These are phyloP conservation scores for Lachnellula hyalina DNA, from an alignment of 2,329 filamentous ascomycete species.

Conservation along the genomic window DNA sequence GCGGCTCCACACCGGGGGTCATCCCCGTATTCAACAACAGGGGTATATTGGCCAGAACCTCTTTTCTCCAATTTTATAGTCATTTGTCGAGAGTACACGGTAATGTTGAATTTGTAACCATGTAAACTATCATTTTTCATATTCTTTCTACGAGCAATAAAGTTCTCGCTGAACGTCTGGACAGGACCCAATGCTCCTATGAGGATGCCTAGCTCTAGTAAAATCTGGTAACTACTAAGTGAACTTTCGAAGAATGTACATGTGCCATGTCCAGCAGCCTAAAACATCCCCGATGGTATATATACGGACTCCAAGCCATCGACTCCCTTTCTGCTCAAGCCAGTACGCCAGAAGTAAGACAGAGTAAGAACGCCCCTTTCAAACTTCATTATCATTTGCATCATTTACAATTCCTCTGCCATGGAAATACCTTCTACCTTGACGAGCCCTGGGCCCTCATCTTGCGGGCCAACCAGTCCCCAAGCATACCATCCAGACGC, in stretches of 20 bases:
- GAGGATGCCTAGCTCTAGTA: not conserved
- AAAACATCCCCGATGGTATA: conserved; percentile 22
- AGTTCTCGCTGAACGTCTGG: not conserved
- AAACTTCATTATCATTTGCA: conserved; percentile 23
- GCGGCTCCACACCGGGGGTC: no score
- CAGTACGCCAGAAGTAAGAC: conserved; percentile 12
- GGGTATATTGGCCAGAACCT: no score
- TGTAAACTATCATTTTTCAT: not conserved
- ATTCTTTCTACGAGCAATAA: not conserved
- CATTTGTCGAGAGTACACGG: no score
- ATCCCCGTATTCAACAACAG: no score
- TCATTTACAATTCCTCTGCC: conserved; percentile 23
- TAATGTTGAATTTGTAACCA: not conserved
- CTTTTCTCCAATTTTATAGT: no score
- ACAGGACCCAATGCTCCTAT: conserved; percentile 1
- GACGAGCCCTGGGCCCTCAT: conserved; percentile 41
- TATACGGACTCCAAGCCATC: conserved; percentile 4
- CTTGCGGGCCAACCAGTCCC: conserved; percentile 72
- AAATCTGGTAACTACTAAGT: not conserved
- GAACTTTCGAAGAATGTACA: not conserved
- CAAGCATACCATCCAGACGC: conserved; percentile 82
- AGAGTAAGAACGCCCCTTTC: conserved; percentile 9
- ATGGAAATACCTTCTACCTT: conserved; percentile 14
- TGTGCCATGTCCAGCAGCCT: not conserved
- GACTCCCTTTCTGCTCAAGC: conserved; percentile 8